Evolutionary conservation across 2,329 filamentous ascomycete species (phyloP).

Genomic region (Verruconis gallopava): DNA sequence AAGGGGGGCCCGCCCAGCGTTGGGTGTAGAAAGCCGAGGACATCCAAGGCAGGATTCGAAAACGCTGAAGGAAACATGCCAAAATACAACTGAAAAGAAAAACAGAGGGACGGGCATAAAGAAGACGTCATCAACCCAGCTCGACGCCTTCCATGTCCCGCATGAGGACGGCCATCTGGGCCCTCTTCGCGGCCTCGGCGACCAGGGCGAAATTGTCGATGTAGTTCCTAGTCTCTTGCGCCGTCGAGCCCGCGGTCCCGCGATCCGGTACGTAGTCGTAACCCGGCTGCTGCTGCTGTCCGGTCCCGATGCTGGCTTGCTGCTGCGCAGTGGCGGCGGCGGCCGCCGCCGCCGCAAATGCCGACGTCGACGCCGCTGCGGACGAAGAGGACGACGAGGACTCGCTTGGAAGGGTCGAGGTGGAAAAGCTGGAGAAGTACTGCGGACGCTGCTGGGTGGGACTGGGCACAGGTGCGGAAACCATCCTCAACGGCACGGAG

Average conservation of each 20-base stretch:
- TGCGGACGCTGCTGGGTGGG: slow-evolving; percentile 10
- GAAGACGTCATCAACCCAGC: slow-evolving; percentile 29
- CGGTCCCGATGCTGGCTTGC: slow-evolving; percentile 18
- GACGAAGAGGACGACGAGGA: neutral
- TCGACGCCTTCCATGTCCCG: slow-evolving; percentile 69
- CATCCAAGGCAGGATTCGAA: too few relatives aligned
- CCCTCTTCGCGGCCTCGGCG: slow-evolving; percentile 84
- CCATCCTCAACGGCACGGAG: slow-evolving; percentile 16
- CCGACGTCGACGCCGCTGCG: slow-evolving; percentile 22
- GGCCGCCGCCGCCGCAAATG: slow-evolving; percentile 8
- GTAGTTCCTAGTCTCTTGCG: slow-evolving; percentile 43
- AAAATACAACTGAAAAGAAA: too few relatives aligned
- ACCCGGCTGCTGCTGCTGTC: slow-evolving; percentile 16
- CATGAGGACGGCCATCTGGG: slow-evolving; percentile 80
- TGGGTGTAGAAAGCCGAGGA: too few relatives aligned
- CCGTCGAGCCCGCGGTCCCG: slow-evolving; percentile 21
- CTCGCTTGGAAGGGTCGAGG: too few relatives aligned
- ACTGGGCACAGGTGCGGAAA: slow-evolving; percentile 13
- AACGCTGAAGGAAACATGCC: too few relatives aligned
- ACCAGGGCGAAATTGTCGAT: slow-evolving; percentile 73
- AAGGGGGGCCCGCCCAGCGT: too few relatives aligned
- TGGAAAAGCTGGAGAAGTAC: slow-evolving; percentile 15
- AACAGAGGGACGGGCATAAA: too few relatives aligned
- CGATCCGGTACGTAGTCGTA: slow-evolving; percentile 19
- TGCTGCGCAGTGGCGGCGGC: slow-evolving; percentile 19